phyloP scores from a whole-genome alignment of 2,329 filamentous ascomycete species.

The Hypoxylon sp. region DNA sequence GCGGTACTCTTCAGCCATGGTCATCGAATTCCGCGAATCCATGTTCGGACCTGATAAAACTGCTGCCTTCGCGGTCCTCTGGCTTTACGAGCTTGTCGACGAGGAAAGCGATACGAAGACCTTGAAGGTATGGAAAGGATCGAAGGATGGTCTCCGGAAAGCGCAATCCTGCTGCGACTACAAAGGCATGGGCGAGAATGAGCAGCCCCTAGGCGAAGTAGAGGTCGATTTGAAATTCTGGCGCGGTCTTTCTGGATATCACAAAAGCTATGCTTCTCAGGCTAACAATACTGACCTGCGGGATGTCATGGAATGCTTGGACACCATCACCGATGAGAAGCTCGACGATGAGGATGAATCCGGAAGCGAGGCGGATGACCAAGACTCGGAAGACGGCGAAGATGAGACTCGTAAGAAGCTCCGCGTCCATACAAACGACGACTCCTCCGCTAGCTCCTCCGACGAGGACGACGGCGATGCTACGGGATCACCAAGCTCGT shows the following conservation, averaged over 20 bases:
- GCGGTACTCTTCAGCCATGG: slow-evolving; percentile 70
- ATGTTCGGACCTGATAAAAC: slow-evolving; percentile 67
- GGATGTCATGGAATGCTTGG: slow-evolving; percentile 75
- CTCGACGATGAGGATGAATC: slow-evolving; percentile 51
- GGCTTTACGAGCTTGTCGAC: slow-evolving; percentile 78
- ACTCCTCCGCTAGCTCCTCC: slow-evolving; percentile 51
- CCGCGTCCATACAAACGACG: slow-evolving; percentile 54
- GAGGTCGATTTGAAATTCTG: slow-evolving; percentile 72
- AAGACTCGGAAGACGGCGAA: slow-evolving; percentile 54
- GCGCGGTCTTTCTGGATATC: slow-evolving; percentile 72
- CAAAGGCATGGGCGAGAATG: slow-evolving; percentile 65
- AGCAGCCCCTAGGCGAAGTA: slow-evolving; percentile 69
- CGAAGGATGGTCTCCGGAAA: slow-evolving; percentile 64
- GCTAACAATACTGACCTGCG: slow-evolving; percentile 67
- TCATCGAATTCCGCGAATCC: slow-evolving; percentile 73
- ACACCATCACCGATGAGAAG: slow-evolving; percentile 71
- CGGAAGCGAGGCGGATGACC: slow-evolving; percentile 47
- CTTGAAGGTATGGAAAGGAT: slow-evolving; percentile 76
- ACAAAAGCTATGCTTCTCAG: slow-evolving; percentile 66
- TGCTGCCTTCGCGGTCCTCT: slow-evolving; percentile 74
- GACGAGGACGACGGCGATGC: slow-evolving; percentile 56
- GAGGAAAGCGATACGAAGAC: slow-evolving; percentile 73
- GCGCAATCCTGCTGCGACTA: slow-evolving; percentile 56
- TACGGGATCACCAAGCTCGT: slow-evolving; percentile 35
- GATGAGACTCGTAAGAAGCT: slow-evolving; percentile 50